Percentiles rank a stretch among this genome's conserved stretches.
These are phyloP conservation scores for Trichoderma semiorbis DNA, from an alignment of 2,329 filamentous ascomycete species.

Conservation along the genomic window DNA sequence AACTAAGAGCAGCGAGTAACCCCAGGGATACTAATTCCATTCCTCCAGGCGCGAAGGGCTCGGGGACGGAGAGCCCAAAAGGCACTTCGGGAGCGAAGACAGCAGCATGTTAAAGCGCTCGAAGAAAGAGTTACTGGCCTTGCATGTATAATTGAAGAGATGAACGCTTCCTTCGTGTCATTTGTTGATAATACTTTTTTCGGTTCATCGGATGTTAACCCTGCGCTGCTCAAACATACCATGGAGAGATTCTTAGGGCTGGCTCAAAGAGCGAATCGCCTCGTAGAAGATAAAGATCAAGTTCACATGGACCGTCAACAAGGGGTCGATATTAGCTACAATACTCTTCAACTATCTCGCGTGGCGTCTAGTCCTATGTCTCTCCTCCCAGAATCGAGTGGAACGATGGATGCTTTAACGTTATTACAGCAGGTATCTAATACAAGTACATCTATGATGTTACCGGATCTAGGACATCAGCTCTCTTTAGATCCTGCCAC, in stretches of 20 bases:
- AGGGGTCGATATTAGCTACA: neutral
- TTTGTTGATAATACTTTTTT: neutral
- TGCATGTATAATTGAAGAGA: neutral
- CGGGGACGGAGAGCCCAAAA: neutral
- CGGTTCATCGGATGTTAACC: neutral
- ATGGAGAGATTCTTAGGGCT: neutral
- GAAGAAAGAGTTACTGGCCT: neutral
- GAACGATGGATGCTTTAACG: neutral
- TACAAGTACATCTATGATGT: neutral
- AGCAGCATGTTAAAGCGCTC: neutral
- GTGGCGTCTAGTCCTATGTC: neutral
- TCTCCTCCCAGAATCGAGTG: neutral
- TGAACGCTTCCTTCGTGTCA: neutral
- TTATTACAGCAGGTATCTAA: neutral
- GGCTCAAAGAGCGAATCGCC: neutral
- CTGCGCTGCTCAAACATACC: neutral
- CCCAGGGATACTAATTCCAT: neutral
- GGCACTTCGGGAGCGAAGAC: neutral
- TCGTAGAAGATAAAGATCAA: neutral
- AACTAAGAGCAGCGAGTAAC: neutral
- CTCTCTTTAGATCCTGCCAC: neutral
- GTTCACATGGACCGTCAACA: neutral
- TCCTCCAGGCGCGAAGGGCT: neutral
- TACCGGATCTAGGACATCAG: neutral
- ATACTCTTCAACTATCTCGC: neutral